Conservation (phyloP, 768 basidiomycete genomes). For the Suillus subalutaceus region DNA sequence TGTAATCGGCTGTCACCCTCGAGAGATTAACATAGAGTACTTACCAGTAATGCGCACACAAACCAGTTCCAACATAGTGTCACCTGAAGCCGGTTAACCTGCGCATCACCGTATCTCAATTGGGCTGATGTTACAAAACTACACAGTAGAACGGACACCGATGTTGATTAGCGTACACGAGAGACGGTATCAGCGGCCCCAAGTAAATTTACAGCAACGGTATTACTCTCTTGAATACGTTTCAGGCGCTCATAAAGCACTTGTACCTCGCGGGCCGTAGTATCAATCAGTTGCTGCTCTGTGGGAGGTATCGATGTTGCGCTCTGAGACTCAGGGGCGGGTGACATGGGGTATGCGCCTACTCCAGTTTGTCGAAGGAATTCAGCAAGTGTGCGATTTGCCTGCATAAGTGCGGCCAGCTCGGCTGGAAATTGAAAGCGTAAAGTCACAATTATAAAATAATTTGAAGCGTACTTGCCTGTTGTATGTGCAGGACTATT, state of each 20-base stretch:
- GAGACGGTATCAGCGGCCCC: slow-evolving; percentile 28
- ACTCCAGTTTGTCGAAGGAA: slow-evolving; percentile 62
- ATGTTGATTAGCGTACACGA: slow-evolving; percentile 10
- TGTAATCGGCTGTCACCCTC: neutral
- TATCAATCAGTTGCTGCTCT: slow-evolving; percentile 49
- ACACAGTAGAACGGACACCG: neutral
- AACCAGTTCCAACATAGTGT: too few species aligned
- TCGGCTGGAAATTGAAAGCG: slow-evolving; percentile 40
- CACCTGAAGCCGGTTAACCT: neutral
- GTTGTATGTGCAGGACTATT: slow-evolving; percentile 57
- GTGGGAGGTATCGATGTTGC: slow-evolving; percentile 32
- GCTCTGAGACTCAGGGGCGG: slow-evolving; percentile 19
- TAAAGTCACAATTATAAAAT: neutral
- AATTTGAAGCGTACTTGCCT: slow-evolving; percentile 37
- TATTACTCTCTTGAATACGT: slow-evolving; percentile 58
- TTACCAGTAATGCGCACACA: neutral
- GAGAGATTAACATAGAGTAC: neutral
- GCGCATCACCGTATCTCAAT: too few species aligned
- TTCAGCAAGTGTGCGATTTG: slow-evolving; percentile 48
- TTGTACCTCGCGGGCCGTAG: slow-evolving; percentile 46
- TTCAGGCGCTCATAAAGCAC: slow-evolving; percentile 52
- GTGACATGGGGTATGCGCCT: slow-evolving; percentile 61
- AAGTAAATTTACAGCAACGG: slow-evolving; percentile 51
- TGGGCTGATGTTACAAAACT: neutral
- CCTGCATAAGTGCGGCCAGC: slow-evolving; percentile 53